Evolutionary conservation across 208 protist genomes (phyloP), one percentile per base, ranked within the genome.

Genomic region (Leptomonas pyrrhocoris): DNA sequence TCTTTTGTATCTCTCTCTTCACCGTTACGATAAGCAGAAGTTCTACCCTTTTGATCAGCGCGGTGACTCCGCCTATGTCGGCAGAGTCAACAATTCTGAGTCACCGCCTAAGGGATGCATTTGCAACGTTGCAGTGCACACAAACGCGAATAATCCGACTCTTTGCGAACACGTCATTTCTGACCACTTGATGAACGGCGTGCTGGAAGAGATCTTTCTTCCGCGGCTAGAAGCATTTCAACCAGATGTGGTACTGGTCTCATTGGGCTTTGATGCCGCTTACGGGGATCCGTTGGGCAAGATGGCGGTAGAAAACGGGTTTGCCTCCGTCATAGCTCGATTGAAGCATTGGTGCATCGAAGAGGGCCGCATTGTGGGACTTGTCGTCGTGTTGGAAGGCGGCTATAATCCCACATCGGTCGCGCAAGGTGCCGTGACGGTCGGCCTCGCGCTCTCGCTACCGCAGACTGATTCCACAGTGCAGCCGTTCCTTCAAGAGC

Each of bases 231-330:
- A 68, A 36, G 11, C 63, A 43, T 97, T 96, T 54, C n/a, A 34
- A 13, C 92, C 94, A 0, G 81, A 94, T 36, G 27, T 97, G 5
- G 77, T 98, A 2, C 34, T 98, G 45, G 82, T 98, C 11, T 96
- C 94, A n/a, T 63, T 93, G 16, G 95, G 95, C 3, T 96, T 96
- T 60, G 96, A 98, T 71, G 93, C 94, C 0, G 94, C 90, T 1
- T 92, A 95, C 51, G 94, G 94, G 8, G 94, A 98, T 73, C 92
- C 92, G 38, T 68, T 96, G 23, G 92, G 92, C 13, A 76, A 81
- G 36, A 93, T 94, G 89, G 85, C 86, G 4, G 89, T 96, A 2
- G 88, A 94, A 48, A 77, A 85, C 46, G 91, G 91, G 9, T 96
- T 94, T 64, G 78, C 84, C 1, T 73, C 73, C 9, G 62, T 73